Base-by-base conservation (phyloP, 768 basidiomycete species). In the Fomitopsis pulvina region DNA sequence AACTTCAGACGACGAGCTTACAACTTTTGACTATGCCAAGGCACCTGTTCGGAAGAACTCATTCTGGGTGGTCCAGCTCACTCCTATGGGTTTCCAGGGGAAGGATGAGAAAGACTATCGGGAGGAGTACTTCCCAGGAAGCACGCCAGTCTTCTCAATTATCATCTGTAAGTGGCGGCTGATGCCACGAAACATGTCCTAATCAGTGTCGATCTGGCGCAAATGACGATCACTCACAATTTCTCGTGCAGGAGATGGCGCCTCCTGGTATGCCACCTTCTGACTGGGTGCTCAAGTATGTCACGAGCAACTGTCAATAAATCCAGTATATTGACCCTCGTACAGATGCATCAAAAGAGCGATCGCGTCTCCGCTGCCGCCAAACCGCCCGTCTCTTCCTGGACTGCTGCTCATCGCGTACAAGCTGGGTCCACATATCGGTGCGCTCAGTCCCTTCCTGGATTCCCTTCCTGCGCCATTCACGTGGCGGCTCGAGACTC, bases 391-490 rank as follows among this genome's bases (percentile, higher is more conserved):
- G 4, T 48, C 29, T 4, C 60, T 69, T 1, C 69, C 69, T 2
- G 58, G 51, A 47, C 53, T 63, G 34, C 54, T 68, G 1, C 39
- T 68, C 5, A 42, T 69, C 20, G 63, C 66, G 1, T 57, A 60
- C 40, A 65, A 64, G 40, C 55, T 69, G 18, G 42, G 58, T 20
- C 62, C 58, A 25, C 67, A 69, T 43, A 47, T 56, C 9, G 34
- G 52, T 11, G 50, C 57, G 21, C 56, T 71, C 3, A 59, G 56
- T 20, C 66, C 67, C n/a, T 71, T 71, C 55, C 57, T 71, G 30
- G 66, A 71, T 47, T 66, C 68, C 0, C 63, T 71, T n/a, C 70
- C 70, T 3, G 44, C 54, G 7, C 68, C 68, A 11, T 69, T 71
- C 52, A 54, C 57, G 21, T 71, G 68, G 66, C 55, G 67, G 2